These are phyloP conservation scores for Cytospora leucostoma DNA, from an alignment of 2,329 filamentous ascomycete genomes.

Conservation along the genomic window DNA sequence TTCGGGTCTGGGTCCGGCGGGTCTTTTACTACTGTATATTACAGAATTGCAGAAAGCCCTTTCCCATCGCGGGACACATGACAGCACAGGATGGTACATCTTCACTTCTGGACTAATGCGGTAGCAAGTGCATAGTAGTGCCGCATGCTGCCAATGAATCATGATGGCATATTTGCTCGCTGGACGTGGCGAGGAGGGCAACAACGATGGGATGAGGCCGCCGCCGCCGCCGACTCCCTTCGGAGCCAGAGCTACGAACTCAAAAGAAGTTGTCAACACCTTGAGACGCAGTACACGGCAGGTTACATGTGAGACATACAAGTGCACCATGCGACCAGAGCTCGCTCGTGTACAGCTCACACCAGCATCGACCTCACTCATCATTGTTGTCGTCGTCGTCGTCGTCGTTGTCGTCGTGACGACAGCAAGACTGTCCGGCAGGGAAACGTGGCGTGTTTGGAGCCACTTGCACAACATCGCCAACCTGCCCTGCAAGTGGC, in stretches of 20 bases:
- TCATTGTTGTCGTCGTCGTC: background rate
- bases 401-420: background rate
- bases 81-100: no score
- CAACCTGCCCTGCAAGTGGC: constrained; percentile 8
- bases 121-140: no score
- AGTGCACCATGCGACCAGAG: no score
- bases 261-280: no score
- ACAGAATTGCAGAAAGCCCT: constrained; percentile 6
- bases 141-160: no score
- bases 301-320: no score
- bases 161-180: background rate
- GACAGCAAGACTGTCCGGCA: background rate
- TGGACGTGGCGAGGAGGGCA: background rate
- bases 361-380: background rate
- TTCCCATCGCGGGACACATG: background rate
- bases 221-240: background rate
- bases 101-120: no score
- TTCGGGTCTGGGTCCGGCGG: background rate
- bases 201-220: background rate
- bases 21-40: background rate
- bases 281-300: no score
- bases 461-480: constrained; percentile 13
- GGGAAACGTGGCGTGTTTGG: constrained; percentile 19
- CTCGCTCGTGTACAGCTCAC: background rate
- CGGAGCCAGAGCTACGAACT: background rate